A percentile compares a stretch with the other conserved stretches of the same genome.
These are phyloP conservation scores for Metarhizium guizhouense DNA, from an alignment of 2,329 filamentous ascomycete genomes.

Conservation along the genomic window DNA sequence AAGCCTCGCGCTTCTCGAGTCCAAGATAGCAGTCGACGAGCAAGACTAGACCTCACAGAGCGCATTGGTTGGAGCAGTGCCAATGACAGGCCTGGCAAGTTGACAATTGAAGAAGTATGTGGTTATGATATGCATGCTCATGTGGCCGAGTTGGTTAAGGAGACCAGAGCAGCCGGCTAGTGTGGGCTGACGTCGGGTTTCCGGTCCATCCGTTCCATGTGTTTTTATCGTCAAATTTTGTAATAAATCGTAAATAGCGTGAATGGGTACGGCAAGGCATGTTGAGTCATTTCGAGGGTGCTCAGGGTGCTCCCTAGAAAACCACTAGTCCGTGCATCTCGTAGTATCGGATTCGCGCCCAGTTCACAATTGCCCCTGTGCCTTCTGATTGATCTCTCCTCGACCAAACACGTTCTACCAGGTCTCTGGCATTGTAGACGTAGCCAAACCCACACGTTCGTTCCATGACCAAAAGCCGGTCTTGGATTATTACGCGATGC, in stretches of 20 bases:
- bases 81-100: conserved; percentile 43
- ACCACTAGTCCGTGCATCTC: conserved; percentile 27
- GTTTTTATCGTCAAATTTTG: background rate
- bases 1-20: conserved; percentile 40
- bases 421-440: conserved; percentile 28
- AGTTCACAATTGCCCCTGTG: conserved; percentile 21
- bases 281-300: background rate
- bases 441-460: conserved; percentile 33
- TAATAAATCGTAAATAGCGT: background rate
- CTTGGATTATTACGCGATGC: conserved; percentile 28
- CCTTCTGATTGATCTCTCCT: conserved; percentile 18
- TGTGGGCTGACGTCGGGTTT: background rate
- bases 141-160: conserved; percentile 9
- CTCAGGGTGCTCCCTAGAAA: conserved; percentile 14
- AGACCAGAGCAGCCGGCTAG: background rate
- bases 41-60: conserved; percentile 44
- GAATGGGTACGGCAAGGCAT: background rate
- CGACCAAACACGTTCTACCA: conserved; percentile 31
- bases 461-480: conserved; percentile 34
- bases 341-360: conserved; percentile 25
- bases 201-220: background rate
- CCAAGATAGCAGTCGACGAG: conserved; percentile 41
- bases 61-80: conserved; percentile 13
- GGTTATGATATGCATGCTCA: conserved; percentile 30
- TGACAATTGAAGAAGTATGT: conserved; percentile 58